Evolutionary conservation across 2,329 filamentous ascomycete genomes (phyloP).

Genomic region (Pestalotiopsis fici): DNA sequence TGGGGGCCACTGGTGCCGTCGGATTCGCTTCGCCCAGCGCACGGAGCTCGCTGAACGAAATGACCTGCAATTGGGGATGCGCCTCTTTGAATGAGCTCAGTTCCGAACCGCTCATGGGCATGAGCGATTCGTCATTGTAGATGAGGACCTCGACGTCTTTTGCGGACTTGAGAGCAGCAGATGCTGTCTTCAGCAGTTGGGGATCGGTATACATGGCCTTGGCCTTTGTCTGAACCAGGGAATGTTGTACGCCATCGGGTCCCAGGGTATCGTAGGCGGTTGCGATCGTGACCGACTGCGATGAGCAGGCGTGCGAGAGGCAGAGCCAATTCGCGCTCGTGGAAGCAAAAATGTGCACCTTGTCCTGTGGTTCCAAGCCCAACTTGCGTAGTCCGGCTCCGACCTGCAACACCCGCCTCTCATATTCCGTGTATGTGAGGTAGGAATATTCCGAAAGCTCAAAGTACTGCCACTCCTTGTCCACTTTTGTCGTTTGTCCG

Average conservation of each 20-base stretch:
- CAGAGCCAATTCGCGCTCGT: slow-evolving; percentile 85
- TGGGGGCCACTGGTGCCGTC: slow-evolving; percentile 70
- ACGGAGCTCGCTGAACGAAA: slow-evolving; percentile 57
- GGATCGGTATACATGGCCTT: slow-evolving; percentile 87
- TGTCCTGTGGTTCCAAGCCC: slow-evolving; percentile 67
- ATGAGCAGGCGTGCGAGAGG: slow-evolving; percentile 73
- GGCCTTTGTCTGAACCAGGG: slow-evolving; percentile 77
- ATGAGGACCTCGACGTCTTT: slow-evolving; percentile 60
- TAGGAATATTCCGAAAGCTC: slow-evolving; percentile 79
- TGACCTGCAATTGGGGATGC: slow-evolving; percentile 53
- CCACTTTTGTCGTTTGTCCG: slow-evolving; percentile 75
- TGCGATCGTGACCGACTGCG: slow-evolving; percentile 88
- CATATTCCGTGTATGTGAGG: slow-evolving; percentile 78
- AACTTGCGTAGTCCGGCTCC: slow-evolving; percentile 75
- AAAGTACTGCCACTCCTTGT: slow-evolving; percentile 91
- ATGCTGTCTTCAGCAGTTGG: slow-evolving; percentile 66
- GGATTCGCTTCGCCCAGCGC: slow-evolving; percentile 67
- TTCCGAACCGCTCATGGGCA: slow-evolving; percentile 53
- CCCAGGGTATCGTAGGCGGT: slow-evolving; percentile 95
- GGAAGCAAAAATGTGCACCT: slow-evolving; percentile 80
- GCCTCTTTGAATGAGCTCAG: slow-evolving; percentile 57
- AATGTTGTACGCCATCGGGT: slow-evolving; percentile 81
- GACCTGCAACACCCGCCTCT: slow-evolving; percentile 66
- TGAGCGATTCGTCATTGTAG: slow-evolving; percentile 58
- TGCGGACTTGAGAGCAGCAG: slow-evolving; percentile 56